These are phyloP conservation scores for Thymus mandschuricus DNA, from an alignment of 257 asterid species.

Conservation along the genomic window DNA sequence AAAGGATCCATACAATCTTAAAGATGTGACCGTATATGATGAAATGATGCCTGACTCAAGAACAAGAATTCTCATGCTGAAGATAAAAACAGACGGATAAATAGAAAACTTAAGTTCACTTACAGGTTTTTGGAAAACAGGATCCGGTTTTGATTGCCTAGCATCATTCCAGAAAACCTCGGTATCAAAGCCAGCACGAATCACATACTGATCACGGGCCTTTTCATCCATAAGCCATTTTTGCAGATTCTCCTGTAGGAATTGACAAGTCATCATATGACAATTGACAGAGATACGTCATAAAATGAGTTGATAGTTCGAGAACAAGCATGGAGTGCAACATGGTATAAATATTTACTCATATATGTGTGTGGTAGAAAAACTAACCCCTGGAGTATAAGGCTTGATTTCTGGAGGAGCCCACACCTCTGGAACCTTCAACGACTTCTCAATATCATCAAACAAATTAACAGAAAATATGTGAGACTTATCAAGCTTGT, in stretches of 20 bases:
- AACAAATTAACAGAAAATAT: slow-evolving; percentile 74
- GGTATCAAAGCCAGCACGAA: slow-evolving; percentile 79
- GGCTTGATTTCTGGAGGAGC: slow-evolving; percentile 87
- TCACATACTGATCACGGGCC: slow-evolving; percentile 91
- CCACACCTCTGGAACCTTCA: slow-evolving; percentile 87
- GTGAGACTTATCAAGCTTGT: slow-evolving; percentile 80
- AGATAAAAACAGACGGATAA: neutral
- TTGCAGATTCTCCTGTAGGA: slow-evolving; percentile 78
- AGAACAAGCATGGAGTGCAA: neutral
- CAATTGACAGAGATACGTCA: neutral
- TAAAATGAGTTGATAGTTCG: neutral
- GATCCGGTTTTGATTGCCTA: slow-evolving; percentile 78
- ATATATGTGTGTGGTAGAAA: slow-evolving; percentile 4
- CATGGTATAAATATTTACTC: too few species aligned
- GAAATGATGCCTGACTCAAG: neutral
- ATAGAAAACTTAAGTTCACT: slow-evolving; percentile 33
- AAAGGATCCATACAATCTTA: neutral
- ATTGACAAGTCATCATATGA: slow-evolving; percentile 11
- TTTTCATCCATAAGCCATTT: slow-evolving; percentile 90
- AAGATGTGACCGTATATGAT: neutral
- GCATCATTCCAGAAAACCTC: slow-evolving; percentile 98
- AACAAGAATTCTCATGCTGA: neutral
- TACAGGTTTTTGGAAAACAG: slow-evolving; percentile 71
- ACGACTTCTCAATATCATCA: slow-evolving; percentile 74
- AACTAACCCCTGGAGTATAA: slow-evolving; percentile 74